These are phyloP conservation scores for Kitagawia praeruptora DNA, from an alignment of 129 eudicot species.

Conservation along the genomic window DNA sequence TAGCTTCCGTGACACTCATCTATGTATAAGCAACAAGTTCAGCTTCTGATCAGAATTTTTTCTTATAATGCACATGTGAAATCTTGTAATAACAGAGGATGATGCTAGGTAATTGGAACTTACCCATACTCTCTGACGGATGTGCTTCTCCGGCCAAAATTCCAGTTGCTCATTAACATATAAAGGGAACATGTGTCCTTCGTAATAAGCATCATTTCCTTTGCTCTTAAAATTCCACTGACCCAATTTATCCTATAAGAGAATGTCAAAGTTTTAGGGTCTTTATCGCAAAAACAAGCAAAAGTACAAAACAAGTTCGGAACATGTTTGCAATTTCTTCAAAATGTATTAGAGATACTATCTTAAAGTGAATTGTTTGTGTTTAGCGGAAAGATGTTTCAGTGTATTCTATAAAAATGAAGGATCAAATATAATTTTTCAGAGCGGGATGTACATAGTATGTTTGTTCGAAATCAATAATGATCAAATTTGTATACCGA, in stretches of 20 bases:
- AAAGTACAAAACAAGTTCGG: neutral
- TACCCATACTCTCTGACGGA: conserved; percentile 77
- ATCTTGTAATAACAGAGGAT: neutral
- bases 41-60: conserved; percentile 7
- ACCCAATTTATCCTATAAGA: conserved; percentile 36
- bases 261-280: neutral
- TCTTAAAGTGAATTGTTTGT: neutral
- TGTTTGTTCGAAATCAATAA: neutral
- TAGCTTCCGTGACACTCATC: conserved; percentile 73
- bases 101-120: neutral
- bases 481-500: neutral
- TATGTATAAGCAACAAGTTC: conserved; percentile 10
- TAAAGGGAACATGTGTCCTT: conserved; percentile 76
- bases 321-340: neutral
- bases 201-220: conserved; percentile 30
- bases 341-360: neutral
- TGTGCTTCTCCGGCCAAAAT: conserved; percentile 73
- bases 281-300: neutral
- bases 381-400: neutral
- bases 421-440: neutral
- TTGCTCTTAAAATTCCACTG: conserved; percentile 68
- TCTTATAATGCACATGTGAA: neutral
- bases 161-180: conserved; percentile 57
- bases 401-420: neutral
- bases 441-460: neutral